Conservation (phyloP, 148 eudicot species). For the Polygonum maritimum region DNA sequence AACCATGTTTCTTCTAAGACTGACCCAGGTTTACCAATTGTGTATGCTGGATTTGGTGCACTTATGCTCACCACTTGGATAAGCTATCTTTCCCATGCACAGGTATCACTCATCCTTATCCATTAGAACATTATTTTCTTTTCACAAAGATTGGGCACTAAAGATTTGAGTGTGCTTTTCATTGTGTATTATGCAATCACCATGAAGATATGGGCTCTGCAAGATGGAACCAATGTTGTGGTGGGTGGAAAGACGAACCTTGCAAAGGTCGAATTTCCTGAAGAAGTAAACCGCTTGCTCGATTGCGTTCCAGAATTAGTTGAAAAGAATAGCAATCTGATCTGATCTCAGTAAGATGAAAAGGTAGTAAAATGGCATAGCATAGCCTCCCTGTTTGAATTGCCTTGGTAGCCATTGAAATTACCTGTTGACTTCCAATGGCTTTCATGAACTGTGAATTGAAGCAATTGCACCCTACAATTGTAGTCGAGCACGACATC, state of each 20-base stretch:
- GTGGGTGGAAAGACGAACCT: slow-evolving; percentile 96
- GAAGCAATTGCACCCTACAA: too few species aligned
- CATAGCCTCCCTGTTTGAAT: too few species aligned
- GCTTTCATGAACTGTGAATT: too few species aligned
- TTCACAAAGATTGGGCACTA: not conserved
- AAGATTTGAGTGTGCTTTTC: not conserved
- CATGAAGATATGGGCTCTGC: slow-evolving; percentile 88
- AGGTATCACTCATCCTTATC: slow-evolving; percentile 37
- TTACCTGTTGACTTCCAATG: too few species aligned
- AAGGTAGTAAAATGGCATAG: too few species aligned
- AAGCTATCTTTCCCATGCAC: slow-evolving; percentile 86
- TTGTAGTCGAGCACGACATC: too few species aligned
- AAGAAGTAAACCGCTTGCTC: slow-evolving; percentile 57
- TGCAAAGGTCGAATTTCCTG: slow-evolving; percentile 75
- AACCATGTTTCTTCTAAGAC: slow-evolving; percentile 35
- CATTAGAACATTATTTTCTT: not conserved
- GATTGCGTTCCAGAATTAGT: slow-evolving; percentile 83
- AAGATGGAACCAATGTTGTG: slow-evolving; percentile 85
- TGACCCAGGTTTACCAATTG: slow-evolving; percentile 92
- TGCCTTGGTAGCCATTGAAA: too few species aligned
- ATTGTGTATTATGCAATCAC: not conserved
- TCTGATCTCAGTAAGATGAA: slow-evolving; percentile 17
- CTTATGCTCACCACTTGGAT: slow-evolving; percentile 95
- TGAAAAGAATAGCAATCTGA: slow-evolving; percentile 24
- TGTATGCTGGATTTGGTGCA: slow-evolving; percentile 93